Base-by-base conservation (phyloP, 179 eudicot genomes). In the Sideroxylon spinosum region DNA sequence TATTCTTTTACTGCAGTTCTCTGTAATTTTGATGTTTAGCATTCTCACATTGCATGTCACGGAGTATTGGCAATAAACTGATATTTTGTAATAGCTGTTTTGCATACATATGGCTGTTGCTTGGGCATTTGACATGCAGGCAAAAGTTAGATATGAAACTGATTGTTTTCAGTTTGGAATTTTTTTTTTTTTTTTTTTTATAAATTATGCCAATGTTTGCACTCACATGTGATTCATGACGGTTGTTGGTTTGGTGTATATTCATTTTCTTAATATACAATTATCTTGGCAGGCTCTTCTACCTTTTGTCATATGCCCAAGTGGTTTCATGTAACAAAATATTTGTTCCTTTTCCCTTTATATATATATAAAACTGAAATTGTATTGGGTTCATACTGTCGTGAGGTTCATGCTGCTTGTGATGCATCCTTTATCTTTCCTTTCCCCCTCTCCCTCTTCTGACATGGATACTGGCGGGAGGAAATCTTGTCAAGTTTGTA, bases 1-100 rank as follows among this genome's bases (percentile, higher is more conserved):
- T 28, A 64, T 64, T 59, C 0, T 19, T 64, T 73, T 55, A 49
- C 64, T 17, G 50, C 64, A 73, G 25, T 73, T 73, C 56, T 73
- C 26, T 56, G 49, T 50, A 11, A 28, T 8, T 11, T 50, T 13
- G 60, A 25, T 23, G 37, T 50, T 71, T 49, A 49, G 37, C 16
- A 71, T 71, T 22, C 11, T 70, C 20, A 49, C 59, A 44, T 67
- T 7, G 0, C 23, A 37, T n/a, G n/a, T 10, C 9, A 48, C 3
- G 9, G 6, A n/a, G 25, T 9, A 20, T n/a, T 6, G 64, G 53
- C 53, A 44, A 68, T 68, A 9, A 8, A 32, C 25, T 0, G 25
- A 44, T 0, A 9, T n/a, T 44, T 10, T 9, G n/a, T 68, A 20
- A n/a, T 44, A 9, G 56, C 59, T 70, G 57, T 22, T 2, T 0